phyloP scores from a whole-genome alignment of 768 basidiomycete genomes.

The Strobilomyces confusus region DNA sequence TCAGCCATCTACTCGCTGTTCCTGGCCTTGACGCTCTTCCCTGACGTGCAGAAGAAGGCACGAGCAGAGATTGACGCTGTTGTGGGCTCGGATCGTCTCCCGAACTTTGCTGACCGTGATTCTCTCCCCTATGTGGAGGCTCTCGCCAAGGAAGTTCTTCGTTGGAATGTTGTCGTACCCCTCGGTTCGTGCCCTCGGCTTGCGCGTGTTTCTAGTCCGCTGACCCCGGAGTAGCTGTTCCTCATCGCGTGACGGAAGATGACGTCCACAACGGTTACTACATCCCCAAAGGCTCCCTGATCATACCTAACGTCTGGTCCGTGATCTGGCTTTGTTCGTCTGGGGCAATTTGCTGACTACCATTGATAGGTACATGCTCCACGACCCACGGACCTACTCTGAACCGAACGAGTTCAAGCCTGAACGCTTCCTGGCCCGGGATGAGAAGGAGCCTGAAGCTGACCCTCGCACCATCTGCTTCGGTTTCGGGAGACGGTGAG shows the following conservation, averaged over 20 bases:
- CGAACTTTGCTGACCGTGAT: constrained; percentile 54
- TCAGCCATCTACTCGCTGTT: constrained; percentile 59
- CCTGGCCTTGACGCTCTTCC: constrained; percentile 56
- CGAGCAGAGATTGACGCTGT: constrained; percentile 60
- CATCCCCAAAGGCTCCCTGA: constrained; percentile 45
- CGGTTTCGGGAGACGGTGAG: constrained; percentile 63
- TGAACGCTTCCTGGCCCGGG: constrained; percentile 48
- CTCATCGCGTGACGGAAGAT: constrained; percentile 56
- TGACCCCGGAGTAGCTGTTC: constrained; percentile 30
- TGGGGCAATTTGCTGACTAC: background rate
- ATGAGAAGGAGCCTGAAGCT: constrained; percentile 37
- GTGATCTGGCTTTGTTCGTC: constrained; percentile 6
- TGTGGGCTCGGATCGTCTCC: constrained; percentile 56
- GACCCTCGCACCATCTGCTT: constrained; percentile 63
- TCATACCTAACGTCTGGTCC: constrained; percentile 25
- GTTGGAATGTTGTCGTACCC: constrained; percentile 41
- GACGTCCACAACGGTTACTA: constrained; percentile 60
- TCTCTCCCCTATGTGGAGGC: constrained; percentile 60
- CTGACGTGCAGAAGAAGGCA: constrained; percentile 54
- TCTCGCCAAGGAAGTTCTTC: constrained; percentile 52
- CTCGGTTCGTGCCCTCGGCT: constrained; percentile 34
- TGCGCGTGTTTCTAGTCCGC: constrained; percentile 10
- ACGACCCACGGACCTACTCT: constrained; percentile 39
- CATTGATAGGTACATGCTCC: constrained; percentile 29
- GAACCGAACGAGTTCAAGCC: constrained; percentile 57